Percentiles rank a stretch among this genome's conserved stretches.
Conservation (phyloP, 176 grass and related monocot genomes). For the Ensete ventricosum region DNA sequence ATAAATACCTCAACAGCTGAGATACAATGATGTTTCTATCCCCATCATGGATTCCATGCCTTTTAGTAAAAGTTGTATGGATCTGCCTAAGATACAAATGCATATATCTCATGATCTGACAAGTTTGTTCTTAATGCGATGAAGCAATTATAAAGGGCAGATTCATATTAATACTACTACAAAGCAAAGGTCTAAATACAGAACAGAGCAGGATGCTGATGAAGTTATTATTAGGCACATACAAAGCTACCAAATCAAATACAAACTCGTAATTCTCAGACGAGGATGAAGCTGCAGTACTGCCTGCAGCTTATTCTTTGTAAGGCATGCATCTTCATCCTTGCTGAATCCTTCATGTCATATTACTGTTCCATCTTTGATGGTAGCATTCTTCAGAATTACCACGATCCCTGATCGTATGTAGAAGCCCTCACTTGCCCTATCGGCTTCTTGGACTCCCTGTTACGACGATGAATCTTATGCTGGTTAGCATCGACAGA, state of each 20-base stretch:
- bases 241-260: not conserved
- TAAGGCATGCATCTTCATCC: too few relatives aligned
- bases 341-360: conserved; percentile 1
- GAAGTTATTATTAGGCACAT: conserved; percentile 10
- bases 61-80: not conserved
- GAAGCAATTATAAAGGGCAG: not conserved
- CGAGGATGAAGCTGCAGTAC: conserved; percentile 2
- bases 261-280: not conserved
- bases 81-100: not conserved
- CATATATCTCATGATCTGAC: not conserved
- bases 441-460: conserved; percentile 70
- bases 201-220: not conserved
- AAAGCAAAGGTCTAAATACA: not conserved
- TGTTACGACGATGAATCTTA: conserved; percentile 8
- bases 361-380: conserved; percentile 53
- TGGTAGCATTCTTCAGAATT: conserved; percentile 50
- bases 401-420: conserved; percentile 54
- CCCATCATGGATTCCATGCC: too few relatives aligned
- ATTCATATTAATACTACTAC: not conserved
- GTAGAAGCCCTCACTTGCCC: conserved; percentile 51
- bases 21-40: too few relatives aligned
- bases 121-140: too few relatives aligned
- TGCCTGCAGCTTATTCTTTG: not conserved
- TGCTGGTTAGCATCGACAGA: not conserved
- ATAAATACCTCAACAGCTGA: not conserved